Base-by-base conservation (phyloP, 225 moss, liverwort and hornwort species). In the Ulota crispa region DNA sequence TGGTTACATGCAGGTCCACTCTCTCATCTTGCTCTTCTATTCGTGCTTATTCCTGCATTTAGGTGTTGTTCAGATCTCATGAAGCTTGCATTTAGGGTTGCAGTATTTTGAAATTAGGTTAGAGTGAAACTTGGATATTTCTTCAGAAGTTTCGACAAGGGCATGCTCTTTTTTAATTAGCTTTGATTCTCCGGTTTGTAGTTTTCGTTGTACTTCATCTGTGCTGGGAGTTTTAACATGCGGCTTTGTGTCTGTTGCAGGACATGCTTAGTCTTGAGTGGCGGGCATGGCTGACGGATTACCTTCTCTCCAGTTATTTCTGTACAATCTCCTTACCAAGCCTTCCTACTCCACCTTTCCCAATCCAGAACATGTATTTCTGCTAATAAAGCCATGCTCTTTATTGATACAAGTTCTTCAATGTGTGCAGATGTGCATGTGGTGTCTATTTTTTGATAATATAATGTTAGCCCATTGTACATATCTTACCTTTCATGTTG, bases 281-380 rank as follows among this genome's bases (percentile, higher is more conserved):
- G 97, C 91, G 97, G 37, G 85, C 91, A 37, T 97, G 97, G 97
- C 86, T 97, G 20, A 91, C 95, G 60, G 95, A 97, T 75, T 83
- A 88, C 52, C 93, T 97, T 55, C 92, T 97, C 61, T 93, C 95
- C 45, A 94, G 91, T 84, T 97, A 97, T 81, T 95, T 97, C 71
- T 89, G 95, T 97, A 94, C 45, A 87, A 70, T 75, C 72, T 85
- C 45, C 67, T 82, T 39, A 39, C 82, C 71, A 73, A 80, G 60
- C 73, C 73, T 70, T 64, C 24, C 28, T 26, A 61, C 53, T 75
- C 21, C 36, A 18, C 50, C 6, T 65, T 64, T 70, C 32, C 59
- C 55, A 69, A 73, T 73, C 39, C 69, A 21, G 37, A 69, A 55
- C 13, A 37, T 80, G 24, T 53, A 26, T 8, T 24, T 39, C 55